Evolutionary conservation across 2,329 filamentous ascomycete genomes (phyloP), one percentile per base, ranked within the genome.

Genomic region (Fusarium duplospermum): DNA sequence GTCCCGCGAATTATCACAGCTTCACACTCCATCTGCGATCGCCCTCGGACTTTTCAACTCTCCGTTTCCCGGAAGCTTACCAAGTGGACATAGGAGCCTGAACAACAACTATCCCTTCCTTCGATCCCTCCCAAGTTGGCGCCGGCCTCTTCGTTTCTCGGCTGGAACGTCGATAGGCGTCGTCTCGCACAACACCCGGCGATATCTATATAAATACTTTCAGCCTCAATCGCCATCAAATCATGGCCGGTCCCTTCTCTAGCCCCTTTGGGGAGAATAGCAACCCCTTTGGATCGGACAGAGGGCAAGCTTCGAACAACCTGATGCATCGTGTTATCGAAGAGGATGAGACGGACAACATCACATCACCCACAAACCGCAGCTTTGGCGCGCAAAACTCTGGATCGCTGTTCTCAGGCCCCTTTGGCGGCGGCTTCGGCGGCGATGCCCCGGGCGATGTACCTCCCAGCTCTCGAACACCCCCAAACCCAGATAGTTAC

Each of bases 191-290:
- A 57, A 47, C 47, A 40, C 29, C 42, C 22, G 35, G 66, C 65
- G 56, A 72, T 36, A 74, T 35, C 66, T 61, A 52, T 27, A 47
- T 22, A 59, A 42, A 56, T 24, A 36, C 58, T 14, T 22, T 62
- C 22, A 31, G 33, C 40, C 50, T 27, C 33, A 45, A 50, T 31
- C 27, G 65, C 42, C 74, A 24, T 59, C 65, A 79, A 83, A 82
- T 76, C 76, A 95, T 95, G 93, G 91, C 94, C 76, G 90, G 91
- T 82, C 91, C 89, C 79, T 96, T 97, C 84, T 93, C 93, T 67
- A 94, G 93, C 82, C 90, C 91, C 58, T 90, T 91, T 74, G 90
- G 89, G 83, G 86, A 87, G 61, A 90, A 90, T 73, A 86, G 81
- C 84, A 82, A 78, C 73, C 75, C 73, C 61, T 70, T 78, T 78